phyloP scores from a whole-genome alignment of 1,139 yeast species.

The Tardiomyces depauwii region DNA sequence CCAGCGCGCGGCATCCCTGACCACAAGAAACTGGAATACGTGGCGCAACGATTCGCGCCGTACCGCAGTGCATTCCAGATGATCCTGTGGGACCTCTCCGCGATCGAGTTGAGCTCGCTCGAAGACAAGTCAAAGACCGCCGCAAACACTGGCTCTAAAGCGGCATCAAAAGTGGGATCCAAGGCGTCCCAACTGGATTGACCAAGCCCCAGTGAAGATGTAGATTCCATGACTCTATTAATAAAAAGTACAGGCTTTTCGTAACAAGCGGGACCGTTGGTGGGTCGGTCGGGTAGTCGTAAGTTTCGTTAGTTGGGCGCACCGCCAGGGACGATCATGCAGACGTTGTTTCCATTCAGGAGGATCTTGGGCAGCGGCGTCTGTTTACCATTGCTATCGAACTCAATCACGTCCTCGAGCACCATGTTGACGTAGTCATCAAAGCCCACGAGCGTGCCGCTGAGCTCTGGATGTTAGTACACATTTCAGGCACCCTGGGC shows the following conservation, averaged over 20 bases:
- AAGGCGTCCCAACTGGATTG: neutral
- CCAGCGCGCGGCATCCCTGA: slow-evolving; percentile 18
- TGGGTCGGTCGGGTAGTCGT: neutral
- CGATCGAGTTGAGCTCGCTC: neutral
- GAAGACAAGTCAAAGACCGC: neutral
- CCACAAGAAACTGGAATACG: slow-evolving; percentile 29
- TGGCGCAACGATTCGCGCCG: slow-evolving; percentile 54
- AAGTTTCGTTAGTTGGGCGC: slow-evolving; percentile 1
- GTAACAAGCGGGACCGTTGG: no score
- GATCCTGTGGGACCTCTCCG: slow-evolving; percentile 53
- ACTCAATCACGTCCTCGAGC: slow-evolving; percentile 68
- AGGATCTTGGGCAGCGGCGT: slow-evolving; percentile 53
- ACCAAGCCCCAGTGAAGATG: neutral
- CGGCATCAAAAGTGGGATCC: neutral
- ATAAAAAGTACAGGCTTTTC: no score
- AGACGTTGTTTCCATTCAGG: slow-evolving; percentile 78
- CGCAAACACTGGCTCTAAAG: neutral
- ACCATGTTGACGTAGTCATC: slow-evolving; percentile 95
- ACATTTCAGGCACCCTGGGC: no score
- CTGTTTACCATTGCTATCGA: slow-evolving; percentile 32
- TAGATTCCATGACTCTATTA: neutral
- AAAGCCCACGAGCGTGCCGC: slow-evolving; percentile 80
- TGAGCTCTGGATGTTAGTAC: slow-evolving; percentile 42
- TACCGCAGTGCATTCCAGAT: slow-evolving; percentile 60
- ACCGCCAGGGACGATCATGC: slow-evolving; percentile 42